phyloP scores from a whole-genome alignment of 495 filamentous ascomycete genomes.

The Lichina pygmaea region DNA sequence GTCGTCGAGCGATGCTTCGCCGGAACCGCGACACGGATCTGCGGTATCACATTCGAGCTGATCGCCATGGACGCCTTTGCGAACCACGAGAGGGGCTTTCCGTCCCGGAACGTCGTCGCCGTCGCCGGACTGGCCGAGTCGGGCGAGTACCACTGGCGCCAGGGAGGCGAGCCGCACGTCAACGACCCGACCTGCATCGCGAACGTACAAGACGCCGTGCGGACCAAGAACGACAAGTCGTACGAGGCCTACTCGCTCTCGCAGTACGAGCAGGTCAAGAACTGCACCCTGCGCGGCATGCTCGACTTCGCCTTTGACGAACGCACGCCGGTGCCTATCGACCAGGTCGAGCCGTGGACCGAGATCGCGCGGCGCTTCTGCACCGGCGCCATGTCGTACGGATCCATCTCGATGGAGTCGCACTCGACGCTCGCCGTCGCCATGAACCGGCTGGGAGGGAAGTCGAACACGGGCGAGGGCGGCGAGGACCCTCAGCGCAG shows the following conservation, averaged over 20 bases:
- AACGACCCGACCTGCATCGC: constrained; percentile 92
- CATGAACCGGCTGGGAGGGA: constrained; percentile 94
- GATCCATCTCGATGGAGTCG: constrained; percentile 97
- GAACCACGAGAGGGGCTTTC: constrained; percentile 88
- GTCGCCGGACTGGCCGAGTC: constrained; percentile 77
- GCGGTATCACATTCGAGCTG: constrained; percentile 82
- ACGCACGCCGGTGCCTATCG: constrained; percentile 63
- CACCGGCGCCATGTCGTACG: constrained; percentile 99
- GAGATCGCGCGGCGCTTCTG: constrained; percentile 95
- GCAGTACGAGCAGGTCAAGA: constrained; percentile 94
- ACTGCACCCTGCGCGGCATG: constrained; percentile 87
- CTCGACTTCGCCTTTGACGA: constrained; percentile 96
- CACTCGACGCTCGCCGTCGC: constrained; percentile 93
- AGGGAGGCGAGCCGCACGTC: constrained; percentile 92
- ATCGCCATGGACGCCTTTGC: constrained; percentile 94
- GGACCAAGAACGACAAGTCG: constrained; percentile 97
- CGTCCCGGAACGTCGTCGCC: constrained; percentile 49
- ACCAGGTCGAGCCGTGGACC: constrained; percentile 97
- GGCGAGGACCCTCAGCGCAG: constrained; percentile 92
- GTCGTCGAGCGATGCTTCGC: constrained; percentile 95
- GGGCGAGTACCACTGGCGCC: constrained; percentile 98
- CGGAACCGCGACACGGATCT: constrained; percentile 86
- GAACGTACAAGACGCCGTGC: constrained; percentile 94
- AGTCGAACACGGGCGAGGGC: constrained; percentile 98
- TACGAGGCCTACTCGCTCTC: constrained; percentile 92